Evolutionary conservation across 2,329 filamentous ascomycete genomes (phyloP).

Genomic region (Diplodia mutila): DNA sequence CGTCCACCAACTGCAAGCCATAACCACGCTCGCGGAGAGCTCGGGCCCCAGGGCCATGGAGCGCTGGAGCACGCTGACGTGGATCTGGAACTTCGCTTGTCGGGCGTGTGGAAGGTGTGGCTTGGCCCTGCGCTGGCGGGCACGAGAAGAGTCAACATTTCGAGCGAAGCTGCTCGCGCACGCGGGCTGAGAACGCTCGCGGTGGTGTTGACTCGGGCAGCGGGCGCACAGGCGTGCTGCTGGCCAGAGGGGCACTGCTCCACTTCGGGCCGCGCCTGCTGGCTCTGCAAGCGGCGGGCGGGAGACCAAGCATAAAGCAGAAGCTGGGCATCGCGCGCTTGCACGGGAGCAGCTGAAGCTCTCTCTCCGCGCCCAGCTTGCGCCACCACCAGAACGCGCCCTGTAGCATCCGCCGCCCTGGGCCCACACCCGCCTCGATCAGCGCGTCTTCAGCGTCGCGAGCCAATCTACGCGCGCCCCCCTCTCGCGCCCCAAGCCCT

Average conservation of each 20-base stretch:
- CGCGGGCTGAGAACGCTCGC: background rate
- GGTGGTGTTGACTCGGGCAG: constrained; percentile 16
- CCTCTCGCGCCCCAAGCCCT: constrained; percentile 4
- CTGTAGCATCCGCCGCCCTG: constrained; percentile 2
- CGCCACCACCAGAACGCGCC: background rate
- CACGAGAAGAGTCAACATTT: too few species aligned
- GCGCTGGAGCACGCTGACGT: constrained; percentile 24
- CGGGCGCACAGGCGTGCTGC: background rate
- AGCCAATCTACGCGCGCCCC: constrained; percentile 5
- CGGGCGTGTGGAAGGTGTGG: constrained; percentile 21
- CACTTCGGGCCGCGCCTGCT: constrained; percentile 8
- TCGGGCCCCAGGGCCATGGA: constrained; percentile 9
- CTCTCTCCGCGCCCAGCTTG: background rate
- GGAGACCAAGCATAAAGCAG: constrained; percentile 12
- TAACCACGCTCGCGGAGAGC: constrained; percentile 10
- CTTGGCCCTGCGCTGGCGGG: constrained; percentile 13
- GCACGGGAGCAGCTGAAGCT: background rate
- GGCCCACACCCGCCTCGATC: constrained; percentile 9
- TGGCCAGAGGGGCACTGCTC: constrained; percentile 8
- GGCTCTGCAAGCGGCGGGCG: constrained; percentile 15
- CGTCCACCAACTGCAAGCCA: constrained; percentile 21
- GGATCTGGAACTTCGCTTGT: constrained; percentile 25
- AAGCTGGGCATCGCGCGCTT: background rate
- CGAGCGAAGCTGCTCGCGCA: too few species aligned
- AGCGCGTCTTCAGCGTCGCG: constrained; percentile 3